Base-by-base conservation (phyloP, 345 rosid genomes). In the Pistacia vera region DNA sequence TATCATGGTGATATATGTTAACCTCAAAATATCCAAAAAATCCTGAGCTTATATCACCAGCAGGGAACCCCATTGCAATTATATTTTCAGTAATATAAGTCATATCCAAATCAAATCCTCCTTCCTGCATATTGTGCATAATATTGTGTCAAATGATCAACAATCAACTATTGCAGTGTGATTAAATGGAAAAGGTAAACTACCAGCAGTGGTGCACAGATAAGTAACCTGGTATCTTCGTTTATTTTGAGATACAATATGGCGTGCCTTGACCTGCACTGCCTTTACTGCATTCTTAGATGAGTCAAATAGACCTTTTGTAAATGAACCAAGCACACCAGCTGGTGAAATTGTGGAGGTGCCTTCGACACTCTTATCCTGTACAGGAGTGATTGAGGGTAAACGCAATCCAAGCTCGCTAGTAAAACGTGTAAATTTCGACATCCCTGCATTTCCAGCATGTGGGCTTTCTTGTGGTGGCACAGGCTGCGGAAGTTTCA, bases 61-160 rank as follows among this genome's bases (percentile, higher is more conserved):
- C 97, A 56, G 98, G 98, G 75, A 93, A 95, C 48, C 98, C 98
- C 97, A 95, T 95, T 36, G 99, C 99, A 71, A 95, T 92, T 86
- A 93, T 77, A 71, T 89, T 89, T 79, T 89, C 89, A 2, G 88
- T 86, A 65, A 89, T 86, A 61, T 89, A 89, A 44, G 93, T 83
- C 93, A 88, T 83, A 71, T 88, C 92, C 84, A 88, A 78, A 80
- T 89, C 93, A 72, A 87, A 95, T 56, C 82, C 99, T 73, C 97
- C 99, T 78, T 92, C 99, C 99, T 95, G 85, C 30, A 82, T 18
- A 64, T 75, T 66, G 61, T 38, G 71, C 61, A 78, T 58, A 46
- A 64, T 54, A 13, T 56, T 69, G 76, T 59, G 51, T 63, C 60
- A 28, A 33, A 72, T 44, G 52, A 17, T 30, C 41, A 72, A 18